Percentiles rank a stretch among this genome's conserved stretches.
phyloP scores from a whole-genome alignment of 352 stramenopile species.

The Globisporangium okanoganense region DNA sequence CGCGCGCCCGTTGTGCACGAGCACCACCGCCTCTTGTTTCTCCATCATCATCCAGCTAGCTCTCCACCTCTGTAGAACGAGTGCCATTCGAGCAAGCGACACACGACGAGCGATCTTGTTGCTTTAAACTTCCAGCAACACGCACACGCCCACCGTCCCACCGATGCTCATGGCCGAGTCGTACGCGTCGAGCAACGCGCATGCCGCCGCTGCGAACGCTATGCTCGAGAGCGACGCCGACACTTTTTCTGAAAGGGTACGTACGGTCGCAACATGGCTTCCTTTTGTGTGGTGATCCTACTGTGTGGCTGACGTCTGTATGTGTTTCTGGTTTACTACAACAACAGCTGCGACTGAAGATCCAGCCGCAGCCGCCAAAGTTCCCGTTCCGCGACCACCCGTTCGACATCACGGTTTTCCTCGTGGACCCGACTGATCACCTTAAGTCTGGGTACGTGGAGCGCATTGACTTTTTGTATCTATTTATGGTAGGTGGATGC shows the following conservation, averaged over 20 bases:
- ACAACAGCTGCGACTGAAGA: conserved; percentile 73
- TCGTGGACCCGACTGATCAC: conserved; percentile 77
- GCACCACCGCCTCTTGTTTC: not conserved
- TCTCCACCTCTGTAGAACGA: not conserved
- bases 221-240: conserved; percentile 49
- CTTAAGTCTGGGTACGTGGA: conserved; percentile 63
- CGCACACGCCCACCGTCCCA: not conserved
- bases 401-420: conserved; percentile 86
- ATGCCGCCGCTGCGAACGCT: conserved; percentile 15
- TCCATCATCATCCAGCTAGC: too few species aligned
- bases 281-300: too few species aligned
- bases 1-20: not conserved
- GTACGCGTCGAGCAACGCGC: conserved; percentile 26
- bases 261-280: conserved; percentile 2
- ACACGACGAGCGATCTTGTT: not conserved
- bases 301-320: not conserved
- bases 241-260: conserved; percentile 48
- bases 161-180: conserved; percentile 64
- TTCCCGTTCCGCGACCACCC: conserved; percentile 84
- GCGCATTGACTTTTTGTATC: not conserved
- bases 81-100: not conserved
- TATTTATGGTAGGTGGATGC: not conserved
- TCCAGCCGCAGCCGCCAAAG: conserved; percentile 78
- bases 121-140: not conserved
- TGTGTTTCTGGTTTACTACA: not conserved